Evolutionary conservation across 495 filamentous ascomycete genomes (phyloP), one percentile per base, ranked within the genome.

Genomic region (Lasiosphaeria hispida): DNA sequence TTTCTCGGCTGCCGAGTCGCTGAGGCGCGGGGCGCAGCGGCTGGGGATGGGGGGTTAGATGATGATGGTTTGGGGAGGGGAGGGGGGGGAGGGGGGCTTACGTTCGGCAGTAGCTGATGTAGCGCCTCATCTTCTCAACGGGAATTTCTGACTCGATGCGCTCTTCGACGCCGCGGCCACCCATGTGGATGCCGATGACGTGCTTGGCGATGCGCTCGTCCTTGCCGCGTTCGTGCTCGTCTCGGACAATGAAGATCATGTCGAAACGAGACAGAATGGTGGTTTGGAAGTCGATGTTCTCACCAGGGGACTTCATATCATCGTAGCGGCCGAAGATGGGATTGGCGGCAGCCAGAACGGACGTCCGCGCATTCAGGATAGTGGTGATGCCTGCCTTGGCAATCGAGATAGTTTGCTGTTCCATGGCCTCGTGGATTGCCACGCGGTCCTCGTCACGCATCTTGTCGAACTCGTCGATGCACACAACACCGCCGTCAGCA

Each of bases 401-500:
- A 65, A 99, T 97, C 9, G 95, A 99, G 57, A 99, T 99, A 7
- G 95, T 99, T 73, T 99, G 95, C 74, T 99, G 95, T 68, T 99
- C 95, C 95, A 99, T 99, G 57, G 95, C 95, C 82, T 99, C 95
- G 80, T 99, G 95, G 72, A 99, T 99, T 8, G 95, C 95, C 17
- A 99, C 95, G 61, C 95, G 85, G 63, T 99, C 95, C 72, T 99
- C 95, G 72, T 99, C 95, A 57, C 95, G 83, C 95, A 99, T 99
- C 78, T 99, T 99, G 77, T 99, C 95, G 71, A 99, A 99, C 73
- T 99, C 95, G 69, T 99, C 95, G 72, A 99, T 99, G 76, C 95
- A 99, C 17, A 97, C 95, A 7, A 97, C 95, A 66, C 95, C 95
- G 10, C 92, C 92, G 64, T 99, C 95, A 2, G 95, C 95, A 23